Percentiles rank a stretch among this genome's conserved stretches.
Conservation (phyloP, 306 rosid species). For the Dryas drummondii region DNA sequence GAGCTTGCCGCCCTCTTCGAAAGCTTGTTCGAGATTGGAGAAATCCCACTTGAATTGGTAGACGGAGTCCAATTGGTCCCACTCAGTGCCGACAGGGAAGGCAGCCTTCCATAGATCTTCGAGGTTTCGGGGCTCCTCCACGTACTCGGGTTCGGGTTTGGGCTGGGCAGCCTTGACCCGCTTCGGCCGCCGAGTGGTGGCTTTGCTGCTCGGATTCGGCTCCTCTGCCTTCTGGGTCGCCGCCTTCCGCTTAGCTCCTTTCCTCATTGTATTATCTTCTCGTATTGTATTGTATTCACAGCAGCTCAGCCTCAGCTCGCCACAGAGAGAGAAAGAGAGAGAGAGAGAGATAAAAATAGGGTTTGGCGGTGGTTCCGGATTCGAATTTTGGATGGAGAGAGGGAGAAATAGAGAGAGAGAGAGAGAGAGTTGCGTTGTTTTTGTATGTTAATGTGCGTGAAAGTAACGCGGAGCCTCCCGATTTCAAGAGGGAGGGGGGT, state of each 20-base stretch:
- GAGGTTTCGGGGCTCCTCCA: slow-evolving; percentile 45
- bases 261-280: slow-evolving; percentile 35
- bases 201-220: slow-evolving; percentile 4
- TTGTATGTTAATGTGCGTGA: no score
- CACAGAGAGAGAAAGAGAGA: background rate
- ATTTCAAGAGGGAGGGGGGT: no score
- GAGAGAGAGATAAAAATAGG: background rate
- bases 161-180: slow-evolving; percentile 49
- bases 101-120: slow-evolving; percentile 50
- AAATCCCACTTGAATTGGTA: slow-evolving; percentile 50
- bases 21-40: slow-evolving; percentile 58
- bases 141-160: slow-evolving; percentile 38
- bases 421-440: no score
- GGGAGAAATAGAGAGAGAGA: slow-evolving; percentile 10
- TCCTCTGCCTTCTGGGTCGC: slow-evolving; percentile 26
- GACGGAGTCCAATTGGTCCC: slow-evolving; percentile 43
- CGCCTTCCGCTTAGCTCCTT: slow-evolving; percentile 58
- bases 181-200: slow-evolving; percentile 46
- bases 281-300: background rate
- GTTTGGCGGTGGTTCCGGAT: slow-evolving; percentile 31
- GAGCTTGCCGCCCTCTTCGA: slow-evolving; percentile 70
- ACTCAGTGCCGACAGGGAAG: slow-evolving; percentile 51
- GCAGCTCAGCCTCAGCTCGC: background rate
- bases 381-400: slow-evolving; percentile 17
- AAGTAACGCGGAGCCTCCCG: no score